Percentiles rank a stretch among this genome's conserved stretches.
Evolutionary conservation across 495 filamentous ascomycete species (phyloP).

Genomic region (Penicillium odoratum): DNA sequence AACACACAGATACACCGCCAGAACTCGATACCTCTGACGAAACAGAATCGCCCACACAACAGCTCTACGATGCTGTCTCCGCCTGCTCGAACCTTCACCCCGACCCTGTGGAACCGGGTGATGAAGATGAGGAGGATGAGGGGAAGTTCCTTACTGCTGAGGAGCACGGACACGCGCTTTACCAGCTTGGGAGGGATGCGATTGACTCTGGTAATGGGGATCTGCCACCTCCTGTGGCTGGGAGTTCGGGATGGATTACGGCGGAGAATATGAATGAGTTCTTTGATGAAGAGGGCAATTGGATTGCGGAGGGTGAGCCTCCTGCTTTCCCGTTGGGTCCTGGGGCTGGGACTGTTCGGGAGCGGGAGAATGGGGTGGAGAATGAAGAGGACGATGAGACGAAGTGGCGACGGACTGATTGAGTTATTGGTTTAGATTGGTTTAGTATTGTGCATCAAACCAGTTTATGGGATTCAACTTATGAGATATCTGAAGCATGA

Average conservation of each 20-base stretch:
- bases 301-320: slow-evolving; percentile 46
- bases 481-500: background rate
- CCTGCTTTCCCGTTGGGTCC: slow-evolving; percentile 48
- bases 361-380: slow-evolving; percentile 44
- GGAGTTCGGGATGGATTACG: slow-evolving; percentile 93
- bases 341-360: slow-evolving; percentile 57
- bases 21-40: slow-evolving; percentile 14
- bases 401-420: slow-evolving; percentile 64
- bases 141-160: slow-evolving; percentile 33
- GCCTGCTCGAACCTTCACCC: slow-evolving; percentile 89
- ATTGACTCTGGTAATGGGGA: slow-evolving; percentile 43
- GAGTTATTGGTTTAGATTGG: slow-evolving; percentile 4
- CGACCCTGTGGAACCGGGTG: slow-evolving; percentile 56
- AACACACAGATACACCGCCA: slow-evolving; percentile 1
- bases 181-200: slow-evolving; percentile 11
- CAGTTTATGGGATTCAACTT: background rate
- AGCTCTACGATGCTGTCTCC: slow-evolving; percentile 76
- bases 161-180: slow-evolving; percentile 1
- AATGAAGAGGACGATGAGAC: slow-evolving; percentile 47
- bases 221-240: slow-evolving; percentile 74
- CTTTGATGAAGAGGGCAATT: slow-evolving; percentile 65
- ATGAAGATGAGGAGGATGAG: slow-evolving; percentile 49
- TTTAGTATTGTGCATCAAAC: background rate
- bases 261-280: slow-evolving; percentile 89
- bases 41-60: slow-evolving; percentile 46